Conservation (phyloP, 441 rosid species). For the Jatropha multifida region DNA sequence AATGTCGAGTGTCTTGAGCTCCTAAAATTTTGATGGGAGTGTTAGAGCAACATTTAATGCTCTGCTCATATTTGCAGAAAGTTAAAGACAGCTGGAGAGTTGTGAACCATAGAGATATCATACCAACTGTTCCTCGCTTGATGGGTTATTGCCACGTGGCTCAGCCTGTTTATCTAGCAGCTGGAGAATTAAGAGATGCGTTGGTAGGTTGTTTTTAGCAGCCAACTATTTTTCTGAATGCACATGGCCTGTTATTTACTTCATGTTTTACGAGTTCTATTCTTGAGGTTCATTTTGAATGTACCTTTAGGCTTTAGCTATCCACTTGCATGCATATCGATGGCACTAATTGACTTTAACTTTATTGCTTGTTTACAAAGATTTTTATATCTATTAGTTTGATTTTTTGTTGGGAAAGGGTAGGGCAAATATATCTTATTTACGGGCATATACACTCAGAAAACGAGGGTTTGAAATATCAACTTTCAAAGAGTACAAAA, state of each 20-base stretch:
- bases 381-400: background rate
- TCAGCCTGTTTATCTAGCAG: slow-evolving; percentile 79
- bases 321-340: background rate
- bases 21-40: slow-evolving; percentile 2
- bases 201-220: slow-evolving; percentile 47
- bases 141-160: slow-evolving; percentile 99
- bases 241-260: background rate
- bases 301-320: background rate
- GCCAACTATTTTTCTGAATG: background rate
- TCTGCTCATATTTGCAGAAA: slow-evolving; percentile 51
- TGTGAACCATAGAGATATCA: slow-evolving; percentile 95
- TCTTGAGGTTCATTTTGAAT: slow-evolving; percentile 1
- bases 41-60: slow-evolving; percentile 18
- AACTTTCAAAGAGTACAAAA: too few species aligned
- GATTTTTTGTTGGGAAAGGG: background rate
- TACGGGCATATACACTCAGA: too few species aligned
- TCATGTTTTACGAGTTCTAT: background rate
- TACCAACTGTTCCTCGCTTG: slow-evolving; percentile 89
- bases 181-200: slow-evolving; percentile 60
- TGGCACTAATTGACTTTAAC: background rate
- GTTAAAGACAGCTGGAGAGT: slow-evolving; percentile 95
- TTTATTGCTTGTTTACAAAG: too few species aligned
- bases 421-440: too few species aligned
- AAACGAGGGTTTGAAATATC: too few species aligned
- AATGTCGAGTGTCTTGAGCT: background rate